Percentiles rank a stretch among this genome's conserved stretches.
Conservation (phyloP, 2,329 filamentous ascomycete genomes). For the Exophiala spinifera region DNA sequence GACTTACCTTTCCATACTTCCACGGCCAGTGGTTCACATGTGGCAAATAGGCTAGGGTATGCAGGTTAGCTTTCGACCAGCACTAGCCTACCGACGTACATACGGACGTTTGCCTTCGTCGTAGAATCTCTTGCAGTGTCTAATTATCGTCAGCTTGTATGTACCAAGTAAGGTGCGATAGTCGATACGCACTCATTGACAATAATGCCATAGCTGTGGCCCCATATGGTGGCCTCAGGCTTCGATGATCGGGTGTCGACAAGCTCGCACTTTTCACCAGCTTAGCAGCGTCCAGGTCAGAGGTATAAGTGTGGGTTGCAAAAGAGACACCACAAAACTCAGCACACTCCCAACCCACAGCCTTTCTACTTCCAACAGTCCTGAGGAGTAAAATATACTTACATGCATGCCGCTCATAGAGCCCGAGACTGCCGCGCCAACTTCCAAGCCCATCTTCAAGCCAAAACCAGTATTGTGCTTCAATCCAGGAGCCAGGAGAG, state of each 20-base stretch:
- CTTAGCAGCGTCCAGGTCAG: neutral
- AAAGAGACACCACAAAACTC: too few species aligned
- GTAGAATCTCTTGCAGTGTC: constrained; percentile 40
- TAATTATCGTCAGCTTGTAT: constrained; percentile 5
- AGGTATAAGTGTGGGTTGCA: too few species aligned
- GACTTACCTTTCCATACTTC: too few species aligned
- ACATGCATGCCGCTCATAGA: constrained; percentile 42
- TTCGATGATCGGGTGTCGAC: constrained; percentile 43
- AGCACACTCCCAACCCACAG: too few species aligned
- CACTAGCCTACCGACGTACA: neutral
- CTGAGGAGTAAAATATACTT: neutral
- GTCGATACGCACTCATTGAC: constrained; percentile 33
- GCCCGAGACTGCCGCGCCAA: constrained; percentile 37
- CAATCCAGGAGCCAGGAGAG: constrained; percentile 41
- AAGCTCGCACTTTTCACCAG: constrained; percentile 34
- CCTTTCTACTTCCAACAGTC: neutral
- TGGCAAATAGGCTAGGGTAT: constrained; percentile 38
- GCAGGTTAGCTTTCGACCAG: neutral
- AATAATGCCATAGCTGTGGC: constrained; percentile 45
- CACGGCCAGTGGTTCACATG: constrained; percentile 34
- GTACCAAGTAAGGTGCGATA: too few species aligned
- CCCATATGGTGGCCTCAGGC: constrained; percentile 42
- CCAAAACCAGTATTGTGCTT: constrained; percentile 42
- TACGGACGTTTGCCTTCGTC: constrained; percentile 38
- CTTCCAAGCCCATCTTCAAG: constrained; percentile 42